Conservation (phyloP, 257 asterid species). For the Ligustrum vulgare region DNA sequence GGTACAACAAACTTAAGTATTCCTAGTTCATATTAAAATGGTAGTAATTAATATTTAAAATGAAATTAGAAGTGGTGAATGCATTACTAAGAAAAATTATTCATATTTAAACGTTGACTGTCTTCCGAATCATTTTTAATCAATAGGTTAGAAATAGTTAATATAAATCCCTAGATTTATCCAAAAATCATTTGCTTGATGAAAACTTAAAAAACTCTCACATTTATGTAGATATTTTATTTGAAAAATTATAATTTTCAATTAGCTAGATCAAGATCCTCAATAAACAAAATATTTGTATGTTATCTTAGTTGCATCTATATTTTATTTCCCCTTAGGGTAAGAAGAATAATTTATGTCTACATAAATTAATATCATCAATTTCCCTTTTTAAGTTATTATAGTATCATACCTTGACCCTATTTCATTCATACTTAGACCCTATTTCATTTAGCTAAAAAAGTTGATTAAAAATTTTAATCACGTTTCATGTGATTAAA, state of each 20-base stretch:
- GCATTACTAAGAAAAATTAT: neutral
- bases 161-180: slow-evolving; percentile 29
- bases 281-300: neutral
- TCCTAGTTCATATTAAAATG: slow-evolving; percentile 14
- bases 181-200: slow-evolving; percentile 38
- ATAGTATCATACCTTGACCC: neutral
- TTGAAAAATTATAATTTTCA: neutral
- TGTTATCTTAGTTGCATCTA: neutral
- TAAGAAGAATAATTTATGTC: slow-evolving; percentile 5
- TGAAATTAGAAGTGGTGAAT: slow-evolving; percentile 25
- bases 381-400: neutral
- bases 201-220: slow-evolving; percentile 20
- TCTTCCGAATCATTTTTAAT: slow-evolving; percentile 23
- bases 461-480: too few relatives aligned
- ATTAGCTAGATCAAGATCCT: slow-evolving; percentile 5
- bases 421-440: neutral
- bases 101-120: neutral
- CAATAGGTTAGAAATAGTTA: slow-evolving; percentile 21
- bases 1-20: slow-evolving; percentile 6
- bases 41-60: slow-evolving; percentile 19
- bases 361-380: neutral
- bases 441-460: too few relatives aligned
- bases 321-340: too few relatives aligned
- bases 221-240: slow-evolving; percentile 6
- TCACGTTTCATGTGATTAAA: too few relatives aligned